Evolutionary conservation across 2,329 filamentous ascomycete species (phyloP).

Genomic region (Talaromyces sp.): DNA sequence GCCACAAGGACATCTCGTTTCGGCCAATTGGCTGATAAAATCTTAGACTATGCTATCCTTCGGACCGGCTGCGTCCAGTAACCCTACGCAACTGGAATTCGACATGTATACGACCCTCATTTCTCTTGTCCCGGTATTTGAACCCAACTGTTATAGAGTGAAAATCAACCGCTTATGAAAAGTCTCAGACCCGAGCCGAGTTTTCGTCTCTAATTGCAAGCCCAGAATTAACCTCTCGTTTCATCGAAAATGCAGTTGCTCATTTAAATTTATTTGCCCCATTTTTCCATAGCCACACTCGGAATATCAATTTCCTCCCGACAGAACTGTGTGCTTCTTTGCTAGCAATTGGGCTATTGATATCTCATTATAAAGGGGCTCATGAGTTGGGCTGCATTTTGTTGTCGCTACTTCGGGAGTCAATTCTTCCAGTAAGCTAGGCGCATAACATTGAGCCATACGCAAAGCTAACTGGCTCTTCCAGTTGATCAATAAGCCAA

Average conservation of each 20-base stretch:
- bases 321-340: neutral
- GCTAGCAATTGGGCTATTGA: neutral
- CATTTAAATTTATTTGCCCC: neutral
- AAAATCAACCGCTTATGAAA: neutral
- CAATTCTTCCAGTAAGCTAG: neutral
- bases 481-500: neutral
- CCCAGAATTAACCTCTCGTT: neutral
- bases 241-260: neutral
- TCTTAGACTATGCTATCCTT: neutral
- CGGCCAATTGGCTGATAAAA: neutral
- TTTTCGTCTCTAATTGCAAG: neutral
- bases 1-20: neutral
- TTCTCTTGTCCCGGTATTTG: neutral
- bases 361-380: neutral
- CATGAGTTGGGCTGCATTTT: neutral
- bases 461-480: neutral
- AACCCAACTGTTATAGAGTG: neutral
- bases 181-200: neutral
- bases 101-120: neutral
- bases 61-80: neutral
- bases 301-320: neutral
- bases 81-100: neutral
- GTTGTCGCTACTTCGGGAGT: neutral
- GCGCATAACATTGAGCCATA: neutral
- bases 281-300: neutral